Percentiles rank a stretch among this genome's conserved stretches.
phyloP scores from a whole-genome alignment of 352 stramenopile genomes.

The Plasmopara viticola region DNA sequence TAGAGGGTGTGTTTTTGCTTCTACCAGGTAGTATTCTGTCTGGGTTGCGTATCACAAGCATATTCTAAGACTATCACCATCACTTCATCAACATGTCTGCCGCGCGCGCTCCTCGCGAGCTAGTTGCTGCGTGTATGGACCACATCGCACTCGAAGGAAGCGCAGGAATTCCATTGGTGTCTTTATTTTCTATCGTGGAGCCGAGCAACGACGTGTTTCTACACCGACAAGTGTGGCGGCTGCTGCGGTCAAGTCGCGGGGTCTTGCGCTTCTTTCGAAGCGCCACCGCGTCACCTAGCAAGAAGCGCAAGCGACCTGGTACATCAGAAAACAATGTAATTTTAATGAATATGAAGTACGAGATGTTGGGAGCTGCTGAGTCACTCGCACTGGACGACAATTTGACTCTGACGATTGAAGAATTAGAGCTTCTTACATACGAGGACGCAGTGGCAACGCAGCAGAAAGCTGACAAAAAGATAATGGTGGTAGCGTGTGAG shows the following conservation, averaged over 20 bases:
- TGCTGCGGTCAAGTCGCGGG: slow-evolving; percentile 34
- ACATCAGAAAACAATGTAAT: slow-evolving; percentile 2
- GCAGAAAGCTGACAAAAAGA: slow-evolving; percentile 3
- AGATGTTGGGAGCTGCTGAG: slow-evolving; percentile 8
- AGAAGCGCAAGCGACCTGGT: slow-evolving; percentile 53
- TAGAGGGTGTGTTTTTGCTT: too few species aligned
- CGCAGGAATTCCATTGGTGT: slow-evolving; percentile 31
- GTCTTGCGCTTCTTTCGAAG: slow-evolving; percentile 51
- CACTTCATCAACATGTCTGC: slow-evolving; percentile 10
- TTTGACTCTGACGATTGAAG: slow-evolving; percentile 4
- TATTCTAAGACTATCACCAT: too few species aligned
- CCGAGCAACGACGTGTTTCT: slow-evolving; percentile 31
- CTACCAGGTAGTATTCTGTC: too few species aligned
- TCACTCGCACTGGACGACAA: neutral
- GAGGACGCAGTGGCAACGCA: slow-evolving; percentile 5
- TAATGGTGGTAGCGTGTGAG: slow-evolving; percentile 52
- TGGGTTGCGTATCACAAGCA: too few species aligned
- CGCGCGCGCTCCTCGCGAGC: slow-evolving; percentile 26
- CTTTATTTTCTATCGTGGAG: slow-evolving; percentile 40
- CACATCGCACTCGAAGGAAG: slow-evolving; percentile 54
- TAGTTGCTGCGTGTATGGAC: slow-evolving; percentile 58
- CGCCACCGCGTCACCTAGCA: slow-evolving; percentile 10
- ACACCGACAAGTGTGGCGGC: slow-evolving; percentile 47
- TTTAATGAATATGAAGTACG: slow-evolving; percentile 16
- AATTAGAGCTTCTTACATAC: slow-evolving; percentile 20